phyloP scores from a whole-genome alignment of 805 yeast genomes.

The Ogataea sp. region DNA sequence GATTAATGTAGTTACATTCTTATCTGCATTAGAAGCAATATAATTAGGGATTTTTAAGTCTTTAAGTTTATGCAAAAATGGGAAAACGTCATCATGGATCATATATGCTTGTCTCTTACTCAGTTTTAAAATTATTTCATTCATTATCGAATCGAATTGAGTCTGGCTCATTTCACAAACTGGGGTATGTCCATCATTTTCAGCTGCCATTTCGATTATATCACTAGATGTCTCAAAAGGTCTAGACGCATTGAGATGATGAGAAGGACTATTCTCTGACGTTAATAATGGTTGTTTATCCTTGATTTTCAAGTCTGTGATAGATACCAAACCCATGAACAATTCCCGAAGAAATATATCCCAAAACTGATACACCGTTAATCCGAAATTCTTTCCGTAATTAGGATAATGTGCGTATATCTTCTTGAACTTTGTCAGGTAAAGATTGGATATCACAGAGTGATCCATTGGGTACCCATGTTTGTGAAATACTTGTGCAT shows the following conservation, averaged over 20 bases:
- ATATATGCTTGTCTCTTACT: slow-evolving; percentile 43
- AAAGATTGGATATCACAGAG: not conserved
- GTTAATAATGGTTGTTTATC: too few species aligned
- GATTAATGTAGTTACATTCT: slow-evolving; percentile 37
- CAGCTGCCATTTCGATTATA: not conserved
- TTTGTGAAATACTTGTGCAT: slow-evolving; percentile 37
- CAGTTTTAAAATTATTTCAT: slow-evolving; percentile 39
- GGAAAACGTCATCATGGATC: slow-evolving; percentile 45
- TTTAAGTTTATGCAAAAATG: slow-evolving; percentile 25
- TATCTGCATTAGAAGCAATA: slow-evolving; percentile 57
- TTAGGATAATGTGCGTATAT: slow-evolving; percentile 42
- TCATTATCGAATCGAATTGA: slow-evolving; percentile 23
- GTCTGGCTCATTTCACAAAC: not conserved
- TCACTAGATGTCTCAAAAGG: too few species aligned
- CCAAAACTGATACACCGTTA: slow-evolving; percentile 51
- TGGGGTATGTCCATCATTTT: not conserved
- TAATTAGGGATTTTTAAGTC: slow-evolving; percentile 28
- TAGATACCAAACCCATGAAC: too few species aligned
- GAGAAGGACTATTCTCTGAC: too few species aligned
- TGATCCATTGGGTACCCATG: slow-evolving; percentile 28
- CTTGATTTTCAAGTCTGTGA: too few species aligned
- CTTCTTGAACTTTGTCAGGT: slow-evolving; percentile 23
- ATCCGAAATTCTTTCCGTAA: slow-evolving; percentile 42
- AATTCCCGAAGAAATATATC: slow-evolving; percentile 34
- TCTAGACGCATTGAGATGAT: too few species aligned